These are phyloP conservation scores for Pyrus hybrid DNA, from an alignment of 331 rosid genomes.

Conservation along the genomic window DNA sequence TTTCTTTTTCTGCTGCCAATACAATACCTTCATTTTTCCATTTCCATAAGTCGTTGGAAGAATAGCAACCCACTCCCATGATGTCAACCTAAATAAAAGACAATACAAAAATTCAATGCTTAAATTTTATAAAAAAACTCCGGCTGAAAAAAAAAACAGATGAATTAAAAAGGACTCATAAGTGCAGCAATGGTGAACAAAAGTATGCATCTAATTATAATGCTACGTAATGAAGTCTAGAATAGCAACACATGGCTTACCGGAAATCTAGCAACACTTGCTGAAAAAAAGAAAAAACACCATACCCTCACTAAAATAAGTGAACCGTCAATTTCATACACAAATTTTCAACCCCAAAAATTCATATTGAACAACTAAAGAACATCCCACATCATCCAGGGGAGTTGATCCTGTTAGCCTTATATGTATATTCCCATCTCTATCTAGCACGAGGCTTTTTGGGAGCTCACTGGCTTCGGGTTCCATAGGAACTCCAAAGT, in stretches of 20 bases:
- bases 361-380: neutral
- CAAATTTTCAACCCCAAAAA: neutral
- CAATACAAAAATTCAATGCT: neutral
- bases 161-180: neutral
- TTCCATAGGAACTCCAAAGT: too few species aligned
- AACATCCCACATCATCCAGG: too few species aligned
- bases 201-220: neutral
- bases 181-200: neutral
- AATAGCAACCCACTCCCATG: constrained; percentile 94
- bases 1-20: constrained; percentile 67
- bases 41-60: constrained; percentile 90
- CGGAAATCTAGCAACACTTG: neutral
- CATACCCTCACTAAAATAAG: neutral
- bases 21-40: constrained; percentile 97
- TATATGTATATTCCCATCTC: too few species aligned
- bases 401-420: too few species aligned
- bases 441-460: too few species aligned
- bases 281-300: neutral
- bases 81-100: constrained; percentile 67
- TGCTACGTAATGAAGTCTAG: neutral
- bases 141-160: neutral
- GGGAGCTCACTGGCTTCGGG: too few species aligned
- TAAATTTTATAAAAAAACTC: neutral
- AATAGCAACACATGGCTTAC: neutral
- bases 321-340: neutral